Percentiles rank a stretch among this genome's conserved stretches.
Conservation (phyloP, 352 stramenopile species). For the Phytophthora boehmeriae region DNA sequence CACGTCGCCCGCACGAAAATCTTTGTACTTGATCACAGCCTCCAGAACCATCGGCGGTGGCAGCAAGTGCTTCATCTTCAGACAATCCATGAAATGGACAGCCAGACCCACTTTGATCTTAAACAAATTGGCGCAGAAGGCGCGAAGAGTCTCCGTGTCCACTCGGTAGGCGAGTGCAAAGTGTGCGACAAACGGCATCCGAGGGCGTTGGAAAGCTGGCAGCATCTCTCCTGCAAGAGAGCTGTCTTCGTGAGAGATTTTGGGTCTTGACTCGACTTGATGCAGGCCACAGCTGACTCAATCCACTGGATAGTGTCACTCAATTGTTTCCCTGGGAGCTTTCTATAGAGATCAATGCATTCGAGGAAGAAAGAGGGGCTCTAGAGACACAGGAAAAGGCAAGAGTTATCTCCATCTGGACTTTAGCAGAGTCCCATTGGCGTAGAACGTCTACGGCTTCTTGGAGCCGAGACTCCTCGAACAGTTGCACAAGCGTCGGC, state of each 20-base stretch:
- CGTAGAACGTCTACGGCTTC: constrained; percentile 41
- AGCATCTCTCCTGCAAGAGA: constrained; percentile 53
- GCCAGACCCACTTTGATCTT: constrained; percentile 32
- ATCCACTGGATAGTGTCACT: constrained; percentile 24
- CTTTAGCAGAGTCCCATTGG: constrained; percentile 36
- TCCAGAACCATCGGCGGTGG: constrained; percentile 43
- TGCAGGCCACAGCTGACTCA: constrained; percentile 25
- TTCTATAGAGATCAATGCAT: constrained; percentile 36
- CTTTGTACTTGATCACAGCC: constrained; percentile 53
- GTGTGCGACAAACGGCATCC: constrained; percentile 40
- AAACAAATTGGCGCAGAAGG: constrained; percentile 39
- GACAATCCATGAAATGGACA: constrained; percentile 52
- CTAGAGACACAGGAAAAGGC: constrained; percentile 36
- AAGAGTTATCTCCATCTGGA: constrained; percentile 36
- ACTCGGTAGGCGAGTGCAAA: constrained; percentile 56
- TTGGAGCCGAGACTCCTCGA: constrained; percentile 28
- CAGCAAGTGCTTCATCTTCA: constrained; percentile 52
- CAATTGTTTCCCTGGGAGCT: constrained; percentile 33
- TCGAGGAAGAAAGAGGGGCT: constrained; percentile 49
- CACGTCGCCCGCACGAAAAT: constrained; percentile 59
- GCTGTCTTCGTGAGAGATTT: constrained; percentile 38
- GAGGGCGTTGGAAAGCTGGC: constrained; percentile 35
- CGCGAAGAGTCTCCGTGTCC: constrained; percentile 22
- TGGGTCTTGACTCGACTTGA: constrained; percentile 14
- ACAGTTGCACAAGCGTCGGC: constrained; percentile 38